Evolutionary conservation across 306 rosid species (phyloP).

Genomic region (Pueraria montana): DNA sequence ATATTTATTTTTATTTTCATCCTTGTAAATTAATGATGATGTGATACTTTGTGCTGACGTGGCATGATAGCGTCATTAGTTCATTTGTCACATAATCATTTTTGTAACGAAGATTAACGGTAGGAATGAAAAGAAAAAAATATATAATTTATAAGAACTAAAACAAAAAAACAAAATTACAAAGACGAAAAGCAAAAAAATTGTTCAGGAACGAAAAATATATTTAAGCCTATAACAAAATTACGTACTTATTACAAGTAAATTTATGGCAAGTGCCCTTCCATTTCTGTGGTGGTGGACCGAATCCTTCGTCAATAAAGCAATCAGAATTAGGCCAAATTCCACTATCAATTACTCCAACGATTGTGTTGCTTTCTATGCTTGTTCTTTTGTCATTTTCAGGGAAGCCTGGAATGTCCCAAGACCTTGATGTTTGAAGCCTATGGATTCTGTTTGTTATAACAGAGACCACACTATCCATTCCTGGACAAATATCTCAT

Average conservation of each 20-base stretch:
- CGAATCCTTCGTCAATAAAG: not conserved
- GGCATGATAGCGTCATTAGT: no score
- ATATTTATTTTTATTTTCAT: no score
- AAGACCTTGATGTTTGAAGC: not conserved
- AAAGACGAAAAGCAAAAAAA: no score
- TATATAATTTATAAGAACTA: no score
- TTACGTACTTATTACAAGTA: constrained; percentile 50
- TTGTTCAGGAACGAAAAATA: no score
- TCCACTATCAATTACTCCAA: constrained; percentile 47
- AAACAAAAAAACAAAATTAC: no score
- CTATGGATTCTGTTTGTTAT: not conserved
- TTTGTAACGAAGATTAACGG: no score
- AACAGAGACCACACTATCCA: constrained; percentile 7
- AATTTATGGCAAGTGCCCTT: constrained; percentile 46
- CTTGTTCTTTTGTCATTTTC: not conserved
- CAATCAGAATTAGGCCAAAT: constrained; percentile 50
- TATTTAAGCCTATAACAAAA: no score
- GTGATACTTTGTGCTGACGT: no score
- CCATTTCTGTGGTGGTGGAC: constrained; percentile 32
- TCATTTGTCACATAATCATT: no score
- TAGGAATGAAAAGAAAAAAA: no score
- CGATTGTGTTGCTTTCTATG: not conserved
- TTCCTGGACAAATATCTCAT: not conserved
- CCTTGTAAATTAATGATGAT: no score
- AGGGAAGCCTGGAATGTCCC: not conserved